Percentiles rank a stretch among this genome's conserved stretches.
Evolutionary conservation across 192 early-diverging fungal genomes (phyloP).

Genomic region (Rhizoclosmatium globosum): DNA sequence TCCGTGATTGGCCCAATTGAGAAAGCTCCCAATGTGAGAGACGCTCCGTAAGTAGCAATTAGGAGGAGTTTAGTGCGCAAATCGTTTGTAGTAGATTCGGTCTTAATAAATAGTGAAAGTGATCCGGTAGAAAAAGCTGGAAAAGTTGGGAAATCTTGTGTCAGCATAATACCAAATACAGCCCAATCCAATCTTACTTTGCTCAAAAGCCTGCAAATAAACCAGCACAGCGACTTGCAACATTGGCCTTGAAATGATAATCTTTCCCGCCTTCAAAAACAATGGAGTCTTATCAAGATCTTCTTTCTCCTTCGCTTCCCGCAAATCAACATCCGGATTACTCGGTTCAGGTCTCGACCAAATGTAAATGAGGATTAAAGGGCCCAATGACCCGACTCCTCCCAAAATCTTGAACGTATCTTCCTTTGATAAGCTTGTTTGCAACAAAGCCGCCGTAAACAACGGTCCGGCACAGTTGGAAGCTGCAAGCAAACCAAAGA

Average conservation of each 20-base stretch:
- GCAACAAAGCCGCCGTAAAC: conserved; percentile 15
- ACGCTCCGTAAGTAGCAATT: conserved; percentile 10
- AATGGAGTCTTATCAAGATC: conserved; percentile 9
- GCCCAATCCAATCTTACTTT: conserved; percentile 18
- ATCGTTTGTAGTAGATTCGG: background rate
- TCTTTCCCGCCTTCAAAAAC: conserved; percentile 19
- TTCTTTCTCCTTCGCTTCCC: background rate
- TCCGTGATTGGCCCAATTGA: conserved; percentile 36
- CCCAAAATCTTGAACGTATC: conserved; percentile 33
- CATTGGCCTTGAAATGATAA: conserved; percentile 26
- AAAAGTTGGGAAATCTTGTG: background rate
- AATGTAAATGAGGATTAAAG: conserved; percentile 30
- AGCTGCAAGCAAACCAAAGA: conserved; percentile 8
- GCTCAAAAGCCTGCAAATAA: conserved; percentile 24
- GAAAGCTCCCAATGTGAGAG: conserved; percentile 15
- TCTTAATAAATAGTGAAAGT: conserved; percentile 29
- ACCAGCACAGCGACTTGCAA: conserved; percentile 13
- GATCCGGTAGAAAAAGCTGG: conserved; percentile 32
- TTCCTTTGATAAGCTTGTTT: conserved; percentile 12
- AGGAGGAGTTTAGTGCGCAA: conserved; percentile 25
- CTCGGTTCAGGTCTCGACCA: conserved; percentile 27
- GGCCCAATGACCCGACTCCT: conserved; percentile 26
- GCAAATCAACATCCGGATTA: background rate
- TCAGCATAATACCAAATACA: conserved; percentile 3
- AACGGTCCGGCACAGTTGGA: conserved; percentile 22